phyloP scores from a whole-genome alignment of 768 basidiomycete species.

The Tubosaeta sp. region DNA sequence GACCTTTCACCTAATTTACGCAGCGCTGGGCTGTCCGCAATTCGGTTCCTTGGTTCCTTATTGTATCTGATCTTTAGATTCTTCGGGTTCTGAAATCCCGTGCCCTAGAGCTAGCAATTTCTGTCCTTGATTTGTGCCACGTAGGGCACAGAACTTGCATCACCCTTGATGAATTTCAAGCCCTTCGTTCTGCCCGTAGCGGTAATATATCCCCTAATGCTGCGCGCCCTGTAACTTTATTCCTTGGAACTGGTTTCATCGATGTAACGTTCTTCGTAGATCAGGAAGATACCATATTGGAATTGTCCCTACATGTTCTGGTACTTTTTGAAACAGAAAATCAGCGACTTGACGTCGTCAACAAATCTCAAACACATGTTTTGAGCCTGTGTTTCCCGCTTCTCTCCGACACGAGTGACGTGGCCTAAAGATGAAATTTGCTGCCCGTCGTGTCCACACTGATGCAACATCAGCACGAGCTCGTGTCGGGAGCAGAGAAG shows the following conservation, averaged over 20 bases:
- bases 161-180: not conserved
- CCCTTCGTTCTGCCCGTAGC: conserved; percentile 2
- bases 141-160: not conserved
- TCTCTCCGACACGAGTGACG: not conserved
- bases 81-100: conserved; percentile 47
- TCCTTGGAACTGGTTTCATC: not conserved
- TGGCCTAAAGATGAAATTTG: not conserved
- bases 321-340: not conserved
- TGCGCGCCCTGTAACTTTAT: conserved; percentile 13
- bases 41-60: conserved; percentile 77
- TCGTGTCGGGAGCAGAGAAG: not conserved
- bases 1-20: not conserved
- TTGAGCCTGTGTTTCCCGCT: not conserved
- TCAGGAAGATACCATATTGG: not conserved
- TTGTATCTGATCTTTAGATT: conserved; percentile 77
- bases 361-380: not conserved
- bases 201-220: conserved; percentile 5
- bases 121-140: conserved; percentile 5
- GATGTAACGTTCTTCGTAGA: not conserved
- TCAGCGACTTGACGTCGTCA: conserved; percentile 11
- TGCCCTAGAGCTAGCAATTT: not conserved
- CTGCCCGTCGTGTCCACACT: not conserved
- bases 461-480: not conserved
- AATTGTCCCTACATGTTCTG: not conserved
- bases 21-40: conserved; percentile 74